Evolutionary conservation across 768 basidiomycete species (phyloP), one percentile per base, ranked within the genome.

Genomic region (Auricularia sp.): DNA sequence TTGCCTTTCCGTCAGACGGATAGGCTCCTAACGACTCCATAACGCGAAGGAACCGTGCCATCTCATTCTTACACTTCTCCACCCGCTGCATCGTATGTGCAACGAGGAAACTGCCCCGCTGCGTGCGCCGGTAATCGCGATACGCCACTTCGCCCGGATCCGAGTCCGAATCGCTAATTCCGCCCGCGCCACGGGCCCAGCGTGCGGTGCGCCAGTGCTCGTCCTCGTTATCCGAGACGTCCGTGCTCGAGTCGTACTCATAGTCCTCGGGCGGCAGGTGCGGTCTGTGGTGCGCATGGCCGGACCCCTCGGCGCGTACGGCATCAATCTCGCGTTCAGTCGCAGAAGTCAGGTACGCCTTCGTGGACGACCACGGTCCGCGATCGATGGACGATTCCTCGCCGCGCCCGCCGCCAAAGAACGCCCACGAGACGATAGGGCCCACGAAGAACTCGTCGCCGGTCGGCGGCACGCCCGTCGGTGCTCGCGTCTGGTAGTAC

Each of bases 401-500:
- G 37, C 91, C 91, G 47, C 92, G 82, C 68, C 87, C 85, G 3
- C 89, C 88, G 58, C 91, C 91, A 72, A 94, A 94, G 80, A 93
- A 94, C 1, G 91, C 88, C 91, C 92, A 94, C 3, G 90, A 92
- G 62, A 93, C 83, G 70, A 94, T 93, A 7, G 88, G 88, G 3
- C 91, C 91, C 54, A 92, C 79, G 62, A 86, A 83, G 73, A 81
- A 83, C 62, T 81, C 77, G 42, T 73, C 69, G 67, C 6, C 16
- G 24, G 24, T 58, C 16, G 44, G 75, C 65, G 64, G 69, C 56
- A 66, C 67, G 58, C 67, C 69, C 67, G 54, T 69, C 45, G 75
- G 69, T 1, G 75, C 51, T 73, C n/a, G 69, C 24, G 62, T 54
- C 54, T 54, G 64, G 29, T 56, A 62, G 24, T 51, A 42, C 34